A percentile compares a stretch with the other conserved stretches of the same genome.
phyloP scores from a whole-genome alignment of 2,329 filamentous ascomycete genomes.

The Incumbomyces delicatus region DNA sequence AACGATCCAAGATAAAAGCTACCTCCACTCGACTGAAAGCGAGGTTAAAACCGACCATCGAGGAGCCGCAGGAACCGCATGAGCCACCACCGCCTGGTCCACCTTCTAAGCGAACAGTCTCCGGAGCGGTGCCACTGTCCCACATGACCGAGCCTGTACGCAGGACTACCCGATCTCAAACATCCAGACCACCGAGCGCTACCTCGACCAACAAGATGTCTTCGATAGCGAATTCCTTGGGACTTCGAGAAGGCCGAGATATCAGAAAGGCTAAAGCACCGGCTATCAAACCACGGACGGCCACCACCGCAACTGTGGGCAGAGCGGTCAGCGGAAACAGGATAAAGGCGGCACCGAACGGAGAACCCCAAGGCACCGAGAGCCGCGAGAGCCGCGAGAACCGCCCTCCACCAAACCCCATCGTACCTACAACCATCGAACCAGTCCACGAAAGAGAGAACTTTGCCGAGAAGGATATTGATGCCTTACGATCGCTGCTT shows the following conservation, averaged over 20 bases:
- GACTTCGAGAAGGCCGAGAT: slow-evolving; percentile 57
- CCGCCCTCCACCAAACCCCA: slow-evolving; percentile 25
- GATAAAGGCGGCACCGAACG: slow-evolving; percentile 51
- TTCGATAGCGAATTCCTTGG: slow-evolving; percentile 46
- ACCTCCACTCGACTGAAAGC: slow-evolving; percentile 33
- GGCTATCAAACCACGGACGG: slow-evolving; percentile 52
- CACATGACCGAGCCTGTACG: slow-evolving; percentile 47
- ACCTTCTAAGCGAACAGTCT: slow-evolving; percentile 69
- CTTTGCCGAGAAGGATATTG: slow-evolving; percentile 50
- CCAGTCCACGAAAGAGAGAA: slow-evolving; percentile 28
- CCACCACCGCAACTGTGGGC: slow-evolving; percentile 63
- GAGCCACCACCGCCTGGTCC: slow-evolving; percentile 36
- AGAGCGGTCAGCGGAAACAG: slow-evolving; percentile 85
- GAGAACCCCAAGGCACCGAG: slow-evolving; percentile 58
- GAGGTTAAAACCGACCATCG: slow-evolving; percentile 30
- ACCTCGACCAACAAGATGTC: slow-evolving; percentile 46
- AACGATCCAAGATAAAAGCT: slow-evolving; percentile 56
- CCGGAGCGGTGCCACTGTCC: slow-evolving; percentile 57
- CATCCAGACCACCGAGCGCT: slow-evolving; percentile 52
- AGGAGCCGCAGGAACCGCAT: slow-evolving; percentile 28
- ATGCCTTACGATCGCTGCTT: slow-evolving; percentile 65
- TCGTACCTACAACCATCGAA: slow-evolving; percentile 24
- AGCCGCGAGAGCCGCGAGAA: slow-evolving; percentile 49
- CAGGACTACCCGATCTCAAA: slow-evolving; percentile 63
- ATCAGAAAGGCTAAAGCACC: slow-evolving; percentile 76